Base-by-base conservation (phyloP, 2,329 filamentous ascomycete genomes). In the Amesomyces nigricolor region DNA sequence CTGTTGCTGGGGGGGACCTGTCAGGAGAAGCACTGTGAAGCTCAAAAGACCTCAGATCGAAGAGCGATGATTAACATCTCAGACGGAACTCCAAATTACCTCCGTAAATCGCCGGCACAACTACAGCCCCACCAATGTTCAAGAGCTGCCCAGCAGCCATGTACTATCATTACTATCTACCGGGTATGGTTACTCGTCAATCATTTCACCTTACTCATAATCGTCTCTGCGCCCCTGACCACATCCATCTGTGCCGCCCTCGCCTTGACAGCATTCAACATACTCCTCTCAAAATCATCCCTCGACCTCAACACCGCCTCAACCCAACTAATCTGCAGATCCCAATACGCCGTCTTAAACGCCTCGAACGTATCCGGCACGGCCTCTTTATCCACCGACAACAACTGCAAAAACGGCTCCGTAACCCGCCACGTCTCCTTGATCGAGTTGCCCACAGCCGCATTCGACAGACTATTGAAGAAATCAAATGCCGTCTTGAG, bases 351-450 rank as follows among this genome's bases (percentile, higher is more conserved):
- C 39, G 73, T 75, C 78, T 96, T 97, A 75, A 99, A 92, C 5
- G 77, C 75, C 64, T 87, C 87, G 67, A 95, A 97, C 1, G 89
- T 85, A 50, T 88, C 83, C 14, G 90, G 83, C 0, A 96, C 78
- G 22, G 76, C 78, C 30, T 84, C 80, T 49, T 85, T 86, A 67
- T 94, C 90, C 30, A 86, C 83, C 3, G 84, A 83, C n/a, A 99
- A 77, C 57, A 99, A 74, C 46, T 83, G 79, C 17, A 95, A 78
- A 66, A 99, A 91, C 65, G 82, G 82, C 71, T 96, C 88, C 7
- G 95, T 90, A 16, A 91, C 89, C 53, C 91, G 82, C 94, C 94
- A 99, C 63, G 91, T 94, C 68, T 89, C 80, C 74, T 92, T 96
- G 71, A 99, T 90, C 30, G 81, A 79, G 47, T 79, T 78, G 58